Conservation (phyloP, 2,329 filamentous ascomycete species). For the Hypoxylon rubiginosum region DNA sequence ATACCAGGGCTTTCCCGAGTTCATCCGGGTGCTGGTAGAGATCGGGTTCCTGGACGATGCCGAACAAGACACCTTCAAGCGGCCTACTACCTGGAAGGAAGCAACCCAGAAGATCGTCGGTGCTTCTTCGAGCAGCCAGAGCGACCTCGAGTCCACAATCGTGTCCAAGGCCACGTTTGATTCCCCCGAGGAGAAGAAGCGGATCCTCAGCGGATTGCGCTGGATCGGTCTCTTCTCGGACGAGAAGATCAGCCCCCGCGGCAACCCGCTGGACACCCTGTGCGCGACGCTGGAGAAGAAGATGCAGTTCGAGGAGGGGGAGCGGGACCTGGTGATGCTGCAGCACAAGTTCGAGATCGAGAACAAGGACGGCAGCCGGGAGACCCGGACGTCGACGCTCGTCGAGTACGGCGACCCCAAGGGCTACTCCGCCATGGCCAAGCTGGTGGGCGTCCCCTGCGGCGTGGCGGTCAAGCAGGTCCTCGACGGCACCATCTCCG, state of each 20-base stretch:
- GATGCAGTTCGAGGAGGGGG: conserved; percentile 86
- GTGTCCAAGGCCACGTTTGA: conserved; percentile 80
- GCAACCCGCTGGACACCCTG: conserved; percentile 87
- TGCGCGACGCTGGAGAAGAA: conserved; percentile 90
- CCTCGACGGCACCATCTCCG: conserved; percentile 77
- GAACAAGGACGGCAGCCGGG: conserved; percentile 80
- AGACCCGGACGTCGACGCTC: conserved; percentile 84
- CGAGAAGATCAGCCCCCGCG: conserved; percentile 76
- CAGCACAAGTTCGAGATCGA: conserved; percentile 90
- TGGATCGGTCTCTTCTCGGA: conserved; percentile 80
- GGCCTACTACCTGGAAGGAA: conserved; percentile 82
- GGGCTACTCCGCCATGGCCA: conserved; percentile 88
- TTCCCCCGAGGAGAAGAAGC: conserved; percentile 75
- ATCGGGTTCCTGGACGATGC: conserved; percentile 87
- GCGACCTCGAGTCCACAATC: conserved; percentile 71
- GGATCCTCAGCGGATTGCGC: conserved; percentile 77
- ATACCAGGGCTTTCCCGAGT: conserved; percentile 90
- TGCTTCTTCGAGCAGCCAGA: conserved; percentile 64
- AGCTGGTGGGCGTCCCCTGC: conserved; percentile 79
- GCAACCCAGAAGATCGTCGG: conserved; percentile 83
- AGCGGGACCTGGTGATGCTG: conserved; percentile 87
- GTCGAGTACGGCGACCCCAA: conserved; percentile 83
- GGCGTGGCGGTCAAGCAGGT: conserved; percentile 81
- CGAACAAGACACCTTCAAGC: conserved; percentile 73
- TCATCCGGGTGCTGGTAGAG: conserved; percentile 89